Evolutionary conservation across 1,284 basidiomycete species (phyloP), one percentile per base, ranked within the genome.

Genomic region (Limonomyces culmigenus): DNA sequence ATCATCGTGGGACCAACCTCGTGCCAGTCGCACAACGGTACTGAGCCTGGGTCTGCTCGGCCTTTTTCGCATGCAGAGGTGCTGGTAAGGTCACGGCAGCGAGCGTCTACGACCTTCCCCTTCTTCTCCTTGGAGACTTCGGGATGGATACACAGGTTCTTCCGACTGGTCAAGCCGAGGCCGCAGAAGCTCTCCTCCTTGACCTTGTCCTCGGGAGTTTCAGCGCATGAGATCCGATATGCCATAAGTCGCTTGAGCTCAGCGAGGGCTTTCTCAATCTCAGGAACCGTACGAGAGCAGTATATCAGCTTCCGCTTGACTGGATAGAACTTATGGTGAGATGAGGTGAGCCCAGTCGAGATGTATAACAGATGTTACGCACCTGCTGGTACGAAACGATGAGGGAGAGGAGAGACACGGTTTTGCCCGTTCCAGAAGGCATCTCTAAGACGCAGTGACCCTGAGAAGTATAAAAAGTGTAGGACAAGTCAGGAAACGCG

Each of bases 371-470:
- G 12, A 16, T 29, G 30, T 16, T 29, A 31, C 30, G 36, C 40
- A 87, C 92, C 62, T 95, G 89, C 58, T 97, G 93, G 53, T 98
- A 99, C 17, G 92, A 92, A 33, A 99, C 83, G 59, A 99, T 99
- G 40, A 99, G 63, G 12, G 88, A 93, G 19, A 99, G 66, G 3
- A 99, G 65, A 8, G 92, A 97, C 16, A 99, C 92, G 0, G 95
- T 99, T 65, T 99, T 99, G 15, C 95, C 95, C 25, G 95, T 99
- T 12, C 95, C 95, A 10, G 95, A 98, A 42, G 95, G 95, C 95
- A 98, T 98, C 62, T 99, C 95, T 20, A 99, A 70, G 14, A 98
- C 89, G 55, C 95, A 96, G 48, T 99, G 95, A 35, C 95, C 95
- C 88, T 95, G 33, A 10, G 38, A 10, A 31, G 29, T 6, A 14